Conservation (phyloP, 1,284 basidiomycete genomes). For the Phylloporus sp. region DNA sequence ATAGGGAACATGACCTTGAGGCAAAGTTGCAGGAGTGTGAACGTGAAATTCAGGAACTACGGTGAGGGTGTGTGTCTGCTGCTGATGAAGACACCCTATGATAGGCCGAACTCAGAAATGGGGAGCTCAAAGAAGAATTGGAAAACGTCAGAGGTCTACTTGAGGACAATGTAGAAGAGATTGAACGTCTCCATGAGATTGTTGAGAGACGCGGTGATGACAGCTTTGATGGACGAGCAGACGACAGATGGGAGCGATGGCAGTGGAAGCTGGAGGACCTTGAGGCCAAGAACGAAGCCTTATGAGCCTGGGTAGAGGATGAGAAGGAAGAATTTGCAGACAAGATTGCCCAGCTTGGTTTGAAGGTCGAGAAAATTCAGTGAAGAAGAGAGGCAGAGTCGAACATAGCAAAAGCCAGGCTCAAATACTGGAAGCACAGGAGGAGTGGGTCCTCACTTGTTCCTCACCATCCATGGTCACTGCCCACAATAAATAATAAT, state of each 20-base stretch:
- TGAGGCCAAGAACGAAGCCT: conserved; percentile 67
- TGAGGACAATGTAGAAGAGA: conserved; percentile 79
- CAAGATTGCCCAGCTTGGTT: conserved; percentile 60
- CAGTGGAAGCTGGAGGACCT: conserved; percentile 58
- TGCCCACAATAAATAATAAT: too few species aligned
- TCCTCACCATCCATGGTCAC: too few species aligned
- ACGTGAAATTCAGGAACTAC: conserved; percentile 65
- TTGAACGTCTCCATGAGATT: conserved; percentile 66
- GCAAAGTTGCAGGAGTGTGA: conserved; percentile 71
- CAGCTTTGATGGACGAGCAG: conserved; percentile 42
- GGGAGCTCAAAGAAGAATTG: conserved; percentile 72
- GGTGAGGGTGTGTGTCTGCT: conserved; percentile 47
- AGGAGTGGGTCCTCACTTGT: conserved; percentile 50
- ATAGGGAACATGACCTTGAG: conserved; percentile 74
- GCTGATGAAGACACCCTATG: conserved; percentile 53
- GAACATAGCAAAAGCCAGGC: conserved; percentile 75
- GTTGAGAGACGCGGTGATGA: conserved; percentile 57
- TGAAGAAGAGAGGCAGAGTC: conserved; percentile 62
- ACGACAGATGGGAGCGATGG: conserved; percentile 43
- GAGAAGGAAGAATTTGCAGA: conserved; percentile 74
- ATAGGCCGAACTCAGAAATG: conserved; percentile 62
- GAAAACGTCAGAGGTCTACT: conserved; percentile 65
- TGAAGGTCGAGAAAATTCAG: conserved; percentile 73
- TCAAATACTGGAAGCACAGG: conserved; percentile 67
- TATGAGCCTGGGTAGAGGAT: conserved; percentile 63